Percentiles rank a stretch among this genome's conserved stretches.
phyloP scores from a whole-genome alignment of 2,329 filamentous ascomycete genomes.

The Stemphylium beticola region DNA sequence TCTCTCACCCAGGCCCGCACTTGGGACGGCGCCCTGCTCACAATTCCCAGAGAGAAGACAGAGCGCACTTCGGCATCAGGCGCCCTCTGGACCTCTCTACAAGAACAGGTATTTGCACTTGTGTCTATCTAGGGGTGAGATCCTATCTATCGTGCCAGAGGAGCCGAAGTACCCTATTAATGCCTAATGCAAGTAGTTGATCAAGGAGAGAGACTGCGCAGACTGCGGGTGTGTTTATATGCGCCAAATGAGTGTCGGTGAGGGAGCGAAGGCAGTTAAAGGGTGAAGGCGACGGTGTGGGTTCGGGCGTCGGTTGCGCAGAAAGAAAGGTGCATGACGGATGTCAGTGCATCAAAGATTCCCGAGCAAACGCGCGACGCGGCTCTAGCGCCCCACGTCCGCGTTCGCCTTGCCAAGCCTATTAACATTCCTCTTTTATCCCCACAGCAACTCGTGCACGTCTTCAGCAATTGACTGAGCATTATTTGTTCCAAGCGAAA shows the following conservation, averaged over 20 bases:
- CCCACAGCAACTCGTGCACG: constrained; percentile 6
- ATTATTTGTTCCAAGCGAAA: too few species aligned
- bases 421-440: constrained; percentile 24
- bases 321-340: constrained; percentile 16
- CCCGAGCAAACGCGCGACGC: constrained; percentile 26
- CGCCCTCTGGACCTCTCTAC: constrained; percentile 4
- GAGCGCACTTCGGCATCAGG: constrained; percentile 20
- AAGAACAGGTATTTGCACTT: not conserved
- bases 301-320: constrained; percentile 8
- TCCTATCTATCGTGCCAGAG: constrained; percentile 13
- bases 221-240: not conserved
- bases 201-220: not conserved
- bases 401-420: constrained; percentile 27
- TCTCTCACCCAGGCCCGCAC: constrained; percentile 15
- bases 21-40: constrained; percentile 6
- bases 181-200: not conserved
- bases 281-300: constrained; percentile 5
- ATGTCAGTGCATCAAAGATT: constrained; percentile 32
- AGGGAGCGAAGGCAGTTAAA: constrained; percentile 2
- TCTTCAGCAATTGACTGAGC: too few species aligned
- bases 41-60: constrained; percentile 10
- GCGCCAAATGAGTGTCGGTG: constrained; percentile 6
- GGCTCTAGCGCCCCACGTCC: constrained; percentile 27
- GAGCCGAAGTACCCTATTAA: constrained; percentile 2
- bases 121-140: constrained; percentile 15